Evolutionary conservation across 140 eudicot genomes (phyloP), one percentile per base, ranked within the genome.

Genomic region (Senecio squalidus): DNA sequence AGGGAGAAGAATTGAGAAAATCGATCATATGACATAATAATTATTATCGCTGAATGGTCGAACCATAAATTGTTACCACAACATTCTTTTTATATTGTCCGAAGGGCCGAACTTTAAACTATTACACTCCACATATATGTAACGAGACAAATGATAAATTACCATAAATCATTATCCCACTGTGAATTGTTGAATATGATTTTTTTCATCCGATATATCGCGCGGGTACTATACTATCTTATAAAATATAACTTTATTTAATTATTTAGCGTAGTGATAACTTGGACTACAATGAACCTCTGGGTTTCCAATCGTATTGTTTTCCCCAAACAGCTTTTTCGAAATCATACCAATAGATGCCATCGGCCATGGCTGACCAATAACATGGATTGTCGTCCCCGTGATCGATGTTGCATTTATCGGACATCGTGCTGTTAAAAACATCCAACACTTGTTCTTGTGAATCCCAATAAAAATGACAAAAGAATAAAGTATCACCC

Each of bases 331-430:
- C 34, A 14, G 21, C 0, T 0, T 51, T 25, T 17, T 14, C 26
- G 58, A 14, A 51, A 51, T 51, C 34, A 51, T 51, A 51, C 14
- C 3, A 51, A 14, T 51, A 51, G 25, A 51, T 51, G 5, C 38
- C 58, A n/a, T 54, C 15, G 18, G 13, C 16, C 60, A 8, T 28
- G 40, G 60, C 41, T 43, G 36, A 27, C 66, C 66, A 60, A 25
- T 60, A 5, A 60, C 66, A 60, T 34, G 66, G 66, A 8, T 60
- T 60, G 2, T 16, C 10, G 43, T 43, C 28, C 11, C 66, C 66
- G 17, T 8, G 3, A 60, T 60, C 41, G 5, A n/a, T n/a, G 40
- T 60, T 30, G 9, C 66, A 60, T 43, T n/a, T 10, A 25, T 26
- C 11, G n/a, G 10, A 6, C 41, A 41, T 41, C 17, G 54, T 41